phyloP scores from a whole-genome alignment of 352 stramenopile species.

The Phytophthora brassicae region DNA sequence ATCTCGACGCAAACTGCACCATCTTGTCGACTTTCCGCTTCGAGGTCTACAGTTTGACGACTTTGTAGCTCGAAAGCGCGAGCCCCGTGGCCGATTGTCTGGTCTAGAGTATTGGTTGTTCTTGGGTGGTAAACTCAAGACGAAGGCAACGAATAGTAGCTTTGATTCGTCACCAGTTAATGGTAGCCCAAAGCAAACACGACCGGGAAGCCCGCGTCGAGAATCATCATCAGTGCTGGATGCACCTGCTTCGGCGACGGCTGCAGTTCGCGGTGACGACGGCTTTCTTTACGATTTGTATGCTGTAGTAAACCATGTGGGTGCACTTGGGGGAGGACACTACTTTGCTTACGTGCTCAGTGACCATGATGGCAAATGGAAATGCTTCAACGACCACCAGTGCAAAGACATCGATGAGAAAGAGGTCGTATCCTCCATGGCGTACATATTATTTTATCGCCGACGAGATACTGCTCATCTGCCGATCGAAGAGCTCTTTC shows the following conservation, averaged over 20 bases:
- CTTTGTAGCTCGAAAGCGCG: constrained; percentile 72
- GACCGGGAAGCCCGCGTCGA: constrained; percentile 15
- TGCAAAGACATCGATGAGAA: constrained; percentile 88
- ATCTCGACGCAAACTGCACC: constrained; percentile 93
- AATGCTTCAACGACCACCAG: constrained; percentile 97
- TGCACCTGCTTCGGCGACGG: constrained; percentile 59
- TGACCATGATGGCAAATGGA: constrained; percentile 93
- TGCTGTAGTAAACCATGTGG: constrained; percentile 97
- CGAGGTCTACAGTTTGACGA: constrained; percentile 88
- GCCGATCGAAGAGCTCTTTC: constrained; percentile 77
- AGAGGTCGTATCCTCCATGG: constrained; percentile 83
- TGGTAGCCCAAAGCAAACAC: constrained; percentile 7
- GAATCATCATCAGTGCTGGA: constrained; percentile 45
- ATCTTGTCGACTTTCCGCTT: constrained; percentile 96
- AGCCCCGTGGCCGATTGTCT: constrained; percentile 42
- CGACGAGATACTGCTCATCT: constrained; percentile 68
- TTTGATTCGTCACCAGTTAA: constrained; percentile 9
- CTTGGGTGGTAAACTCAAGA: constrained; percentile 68
- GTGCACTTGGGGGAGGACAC: constrained; percentile 93
- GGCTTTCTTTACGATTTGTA: constrained; percentile 95
- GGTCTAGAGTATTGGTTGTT: constrained; percentile 75
- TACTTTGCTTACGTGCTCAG: constrained; percentile 91
- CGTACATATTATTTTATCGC: constrained; percentile 92
- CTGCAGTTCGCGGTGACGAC: constrained; percentile 51
- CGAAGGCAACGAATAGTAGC: constrained; percentile 8